Evolutionary conservation across 345 rosid genomes (phyloP).

Genomic region (Bruguiera parviflora): DNA sequence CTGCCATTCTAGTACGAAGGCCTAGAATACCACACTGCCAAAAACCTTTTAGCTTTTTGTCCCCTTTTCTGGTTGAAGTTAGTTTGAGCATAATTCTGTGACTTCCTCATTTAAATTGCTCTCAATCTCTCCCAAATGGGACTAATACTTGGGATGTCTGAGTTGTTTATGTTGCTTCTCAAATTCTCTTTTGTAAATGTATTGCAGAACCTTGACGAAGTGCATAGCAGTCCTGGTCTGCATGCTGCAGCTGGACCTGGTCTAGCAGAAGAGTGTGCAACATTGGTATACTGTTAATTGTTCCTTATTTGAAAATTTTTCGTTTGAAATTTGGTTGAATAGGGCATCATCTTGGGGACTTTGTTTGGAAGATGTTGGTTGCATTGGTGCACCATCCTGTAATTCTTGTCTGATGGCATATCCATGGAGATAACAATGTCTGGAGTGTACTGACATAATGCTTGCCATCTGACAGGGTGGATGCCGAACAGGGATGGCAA

Average conservation of each 20-base stretch:
- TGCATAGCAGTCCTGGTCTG: constrained; percentile 90
- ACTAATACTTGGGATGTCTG: neutral
- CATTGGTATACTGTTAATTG: constrained; percentile 48
- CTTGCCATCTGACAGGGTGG: constrained; percentile 68
- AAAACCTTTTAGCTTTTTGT: no score
- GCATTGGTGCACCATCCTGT: no score
- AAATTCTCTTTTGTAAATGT: constrained; percentile 9
- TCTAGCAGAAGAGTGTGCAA: constrained; percentile 90
- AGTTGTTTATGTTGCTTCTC: constrained; percentile 10
- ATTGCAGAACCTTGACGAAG: constrained; percentile 80
- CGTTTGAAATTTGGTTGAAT: constrained; percentile 67
- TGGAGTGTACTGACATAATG: constrained; percentile 9
- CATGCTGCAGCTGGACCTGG: constrained; percentile 97
- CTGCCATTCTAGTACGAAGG: no score
- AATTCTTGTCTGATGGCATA: neutral
- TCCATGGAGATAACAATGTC: constrained; percentile 9
- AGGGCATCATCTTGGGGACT: constrained; percentile 91
- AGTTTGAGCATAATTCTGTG: constrained; percentile 1
- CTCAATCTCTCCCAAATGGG: neutral
- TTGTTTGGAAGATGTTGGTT: constrained; percentile 41
- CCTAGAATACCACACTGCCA: no score
- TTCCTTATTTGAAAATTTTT: constrained; percentile 5
- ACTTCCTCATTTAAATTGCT: neutral
- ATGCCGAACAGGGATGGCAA: constrained; percentile 97
- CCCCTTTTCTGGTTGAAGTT: neutral